A percentile compares a stretch with the other conserved stretches of the same genome.
phyloP scores from a whole-genome alignment of 208 protist species.

The Trypanosoma mega region DNA sequence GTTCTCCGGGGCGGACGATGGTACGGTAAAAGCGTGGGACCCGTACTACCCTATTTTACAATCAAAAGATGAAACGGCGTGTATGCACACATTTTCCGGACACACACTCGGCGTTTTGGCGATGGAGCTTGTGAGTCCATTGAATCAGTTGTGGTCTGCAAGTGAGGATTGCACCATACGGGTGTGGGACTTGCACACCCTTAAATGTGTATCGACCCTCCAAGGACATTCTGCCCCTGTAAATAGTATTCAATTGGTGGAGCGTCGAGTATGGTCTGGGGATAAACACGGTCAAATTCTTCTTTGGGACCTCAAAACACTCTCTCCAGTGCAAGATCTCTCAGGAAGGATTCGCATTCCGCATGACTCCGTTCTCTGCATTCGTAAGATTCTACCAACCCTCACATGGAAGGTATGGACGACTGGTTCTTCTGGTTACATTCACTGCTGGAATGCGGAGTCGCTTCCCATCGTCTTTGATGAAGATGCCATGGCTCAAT shows the following conservation, averaged over 20 bases:
- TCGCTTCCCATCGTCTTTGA: conserved; percentile 68
- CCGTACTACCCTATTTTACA: conserved; percentile 35
- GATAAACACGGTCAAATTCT: conserved; percentile 78
- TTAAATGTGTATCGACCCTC: conserved; percentile 50
- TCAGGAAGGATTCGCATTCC: conserved; percentile 32
- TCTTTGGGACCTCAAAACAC: conserved; percentile 81
- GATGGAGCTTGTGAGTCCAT: conserved; percentile 46
- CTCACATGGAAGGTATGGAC: conserved; percentile 80
- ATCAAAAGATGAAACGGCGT: conserved; percentile 27
- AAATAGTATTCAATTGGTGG: conserved; percentile 47
- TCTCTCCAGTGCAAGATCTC: conserved; percentile 64
- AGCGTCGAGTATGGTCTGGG: conserved; percentile 80
- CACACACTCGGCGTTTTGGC: conserved; percentile 49
- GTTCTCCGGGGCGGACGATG: conserved; percentile 83
- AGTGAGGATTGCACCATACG: conserved; percentile 79
- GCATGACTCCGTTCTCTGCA: conserved; percentile 45
- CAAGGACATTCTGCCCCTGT: conserved; percentile 65
- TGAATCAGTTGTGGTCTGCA: conserved; percentile 81
- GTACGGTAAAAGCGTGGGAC: conserved; percentile 77
- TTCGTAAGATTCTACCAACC: conserved; percentile 57
- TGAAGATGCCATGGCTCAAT: neutral
- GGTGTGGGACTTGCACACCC: conserved; percentile 73
- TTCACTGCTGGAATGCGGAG: conserved; percentile 89
- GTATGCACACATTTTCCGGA: conserved; percentile 57
- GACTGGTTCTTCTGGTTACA: conserved; percentile 47